Evolutionary conservation across 306 rosid species (phyloP), one percentile per base, ranked within the genome.

Genomic region (Quercus cerris): DNA sequence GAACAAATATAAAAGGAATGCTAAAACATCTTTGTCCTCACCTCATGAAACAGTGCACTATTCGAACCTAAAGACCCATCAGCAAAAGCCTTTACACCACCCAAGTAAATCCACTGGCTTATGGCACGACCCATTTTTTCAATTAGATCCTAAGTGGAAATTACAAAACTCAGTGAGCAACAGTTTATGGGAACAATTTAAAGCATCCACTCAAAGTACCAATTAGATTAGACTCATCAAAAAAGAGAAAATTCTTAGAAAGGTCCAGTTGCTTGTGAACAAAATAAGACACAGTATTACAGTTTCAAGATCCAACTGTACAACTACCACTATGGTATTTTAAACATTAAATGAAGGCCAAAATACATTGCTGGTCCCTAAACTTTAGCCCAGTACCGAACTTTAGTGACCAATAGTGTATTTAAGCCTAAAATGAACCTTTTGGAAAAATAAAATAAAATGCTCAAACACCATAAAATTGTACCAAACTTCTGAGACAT

Each of bases 31-130:
- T 49, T 62, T 57, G 33, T 71, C 73, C 90, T 89, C 81, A 92
- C 98, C 98, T 94, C 94, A 81, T 94, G 85, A 75, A 94, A 87
- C 78, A 94, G 86, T 51, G 98, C 98, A 35, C 94, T 90, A 46
- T 46, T 79, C 70, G 97, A 94, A 77, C 98, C 98, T 82, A 91
- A 72, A 30, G 98, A 92, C 23, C 98, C 98, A 85, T 94, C 98
- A 72, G 85, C 88, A 85, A 94, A 94, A 75, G 91, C 93, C 86
- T 94, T 94, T 74, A 92, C 94, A 75, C 98, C 98, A 54, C 98
- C 98, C 63, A 92, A 78, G 89, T 92, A 91, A 71, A 94, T 75
- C 97, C 97, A 89, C 77, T 93, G 88, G 86, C 93, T 94, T 81
- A 90, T 41, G 38, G 86, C 55, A 30, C 38, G 81, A 51, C 94